Conservation (phyloP, 129 eudicot genomes). For the Sambucus nigra region DNA sequence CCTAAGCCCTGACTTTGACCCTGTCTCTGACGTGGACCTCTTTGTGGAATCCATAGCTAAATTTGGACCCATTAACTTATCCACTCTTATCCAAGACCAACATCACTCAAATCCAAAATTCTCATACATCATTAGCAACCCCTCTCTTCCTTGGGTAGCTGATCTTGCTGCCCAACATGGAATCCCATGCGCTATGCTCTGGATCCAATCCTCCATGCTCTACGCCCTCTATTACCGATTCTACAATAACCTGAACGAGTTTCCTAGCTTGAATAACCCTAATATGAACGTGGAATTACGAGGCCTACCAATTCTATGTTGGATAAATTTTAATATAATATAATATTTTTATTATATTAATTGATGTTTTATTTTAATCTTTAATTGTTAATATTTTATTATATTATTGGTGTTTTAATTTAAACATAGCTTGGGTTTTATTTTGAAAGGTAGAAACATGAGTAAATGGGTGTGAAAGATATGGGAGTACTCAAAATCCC, state of each 20-base stretch:
- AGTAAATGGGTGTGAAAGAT: too few relatives aligned
- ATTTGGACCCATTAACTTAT: slow-evolving; percentile 24
- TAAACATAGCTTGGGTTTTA: too few relatives aligned
- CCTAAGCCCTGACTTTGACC: slow-evolving; percentile 27
- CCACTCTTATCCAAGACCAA: slow-evolving; percentile 20
- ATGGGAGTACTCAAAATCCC: too few relatives aligned
- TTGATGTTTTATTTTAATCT: too few relatives aligned
- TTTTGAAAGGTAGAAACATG: too few relatives aligned
- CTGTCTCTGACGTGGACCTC: slow-evolving; percentile 7
- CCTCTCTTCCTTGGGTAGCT: slow-evolving; percentile 46
- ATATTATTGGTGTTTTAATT: too few relatives aligned
- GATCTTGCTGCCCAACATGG: slow-evolving; percentile 28
- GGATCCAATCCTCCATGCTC: slow-evolving; percentile 43
- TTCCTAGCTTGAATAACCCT: slow-evolving; percentile 15
- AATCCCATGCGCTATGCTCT: slow-evolving; percentile 38
- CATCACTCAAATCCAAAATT: slow-evolving; percentile 9
- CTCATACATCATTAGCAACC: slow-evolving; percentile 37
- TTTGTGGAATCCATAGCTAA: slow-evolving; percentile 21
- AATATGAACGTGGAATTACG: slow-evolving; percentile 24
- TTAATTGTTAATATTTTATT: too few relatives aligned
- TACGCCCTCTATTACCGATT: slow-evolving; percentile 33
- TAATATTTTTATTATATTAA: too few relatives aligned
- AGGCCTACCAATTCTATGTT: slow-evolving; percentile 28
- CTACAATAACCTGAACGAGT: slow-evolving; percentile 16
- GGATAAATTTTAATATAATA: too few relatives aligned